phyloP scores from a whole-genome alignment of 2,329 filamentous ascomycete genomes.

The Clonostachys rhizophaga region DNA sequence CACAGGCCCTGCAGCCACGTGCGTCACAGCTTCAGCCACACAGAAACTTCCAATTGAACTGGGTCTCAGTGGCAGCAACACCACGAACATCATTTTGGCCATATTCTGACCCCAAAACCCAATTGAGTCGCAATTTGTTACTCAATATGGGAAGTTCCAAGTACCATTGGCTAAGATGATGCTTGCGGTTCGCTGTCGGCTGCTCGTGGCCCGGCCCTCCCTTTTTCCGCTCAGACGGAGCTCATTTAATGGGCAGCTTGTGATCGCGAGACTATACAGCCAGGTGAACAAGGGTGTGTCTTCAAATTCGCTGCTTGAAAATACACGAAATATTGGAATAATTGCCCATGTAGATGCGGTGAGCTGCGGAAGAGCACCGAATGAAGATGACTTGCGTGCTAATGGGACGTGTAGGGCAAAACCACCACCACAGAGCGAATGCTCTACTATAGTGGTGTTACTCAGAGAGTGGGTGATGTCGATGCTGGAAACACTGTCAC shows the following conservation, averaged over 20 bases:
- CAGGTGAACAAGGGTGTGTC: not conserved
- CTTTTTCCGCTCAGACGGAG: not conserved
- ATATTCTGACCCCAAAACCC: not conserved
- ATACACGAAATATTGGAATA: slow-evolving; percentile 92
- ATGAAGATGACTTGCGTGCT: not conserved
- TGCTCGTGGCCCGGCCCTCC: slow-evolving; percentile 8
- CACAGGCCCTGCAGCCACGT: not conserved
- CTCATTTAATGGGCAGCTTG: not conserved
- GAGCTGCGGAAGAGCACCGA: slow-evolving; percentile 14
- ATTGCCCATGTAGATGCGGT: slow-evolving; percentile 97
- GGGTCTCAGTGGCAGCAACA: not conserved
- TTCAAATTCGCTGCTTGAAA: slow-evolving; percentile 21
- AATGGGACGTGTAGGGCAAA: slow-evolving; percentile 60
- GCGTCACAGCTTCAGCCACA: slow-evolving; percentile 3
- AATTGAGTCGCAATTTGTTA: too few species aligned
- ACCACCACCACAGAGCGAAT: slow-evolving; percentile 98
- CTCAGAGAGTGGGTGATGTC: slow-evolving; percentile 83
- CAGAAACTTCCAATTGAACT: not conserved
- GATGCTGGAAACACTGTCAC: slow-evolving; percentile 96
- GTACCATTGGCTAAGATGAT: slow-evolving; percentile 8
- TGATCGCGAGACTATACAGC: slow-evolving; percentile 7
- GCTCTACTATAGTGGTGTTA: slow-evolving; percentile 94
- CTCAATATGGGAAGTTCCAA: too few species aligned
- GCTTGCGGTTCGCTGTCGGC: slow-evolving; percentile 12
- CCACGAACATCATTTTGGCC: not conserved